Percentiles rank a stretch among this genome's conserved stretches.
Evolutionary conservation across 2,329 filamentous ascomycete species (phyloP).

Genomic region (Aspergillus versicolor): DNA sequence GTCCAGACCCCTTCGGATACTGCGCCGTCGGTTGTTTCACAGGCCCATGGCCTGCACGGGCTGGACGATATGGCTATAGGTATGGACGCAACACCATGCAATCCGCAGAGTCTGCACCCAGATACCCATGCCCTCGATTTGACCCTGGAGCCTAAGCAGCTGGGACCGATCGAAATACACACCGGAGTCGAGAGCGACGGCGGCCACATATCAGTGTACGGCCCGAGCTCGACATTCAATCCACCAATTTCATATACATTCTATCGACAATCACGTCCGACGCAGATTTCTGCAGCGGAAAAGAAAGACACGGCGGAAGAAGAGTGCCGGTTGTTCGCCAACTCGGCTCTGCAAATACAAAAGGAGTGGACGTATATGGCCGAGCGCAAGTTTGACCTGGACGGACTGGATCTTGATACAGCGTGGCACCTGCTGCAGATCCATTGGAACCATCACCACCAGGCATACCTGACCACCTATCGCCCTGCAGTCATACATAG

Average conservation of each 20-base stretch:
- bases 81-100: background rate
- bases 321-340: background rate
- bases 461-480: conserved; percentile 40
- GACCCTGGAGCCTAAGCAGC: too few species aligned
- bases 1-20: background rate
- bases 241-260: background rate
- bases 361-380: background rate
- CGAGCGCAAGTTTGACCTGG: conserved; percentile 28
- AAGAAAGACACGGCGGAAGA: background rate
- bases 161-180: too few species aligned
- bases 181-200: background rate
- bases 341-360: background rate
- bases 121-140: background rate
- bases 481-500: conserved; percentile 43
- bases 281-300: background rate
- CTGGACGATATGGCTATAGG: background rate
- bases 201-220: background rate
- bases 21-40: background rate
- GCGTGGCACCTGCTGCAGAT: conserved; percentile 40
- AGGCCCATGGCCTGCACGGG: background rate
- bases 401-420: conserved; percentile 33
- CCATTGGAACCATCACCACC: conserved; percentile 41
- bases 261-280: background rate
- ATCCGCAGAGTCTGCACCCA: too few species aligned
- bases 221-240: background rate